phyloP scores from a whole-genome alignment of 2,329 filamentous ascomycete species.

The Alternaria triticimaculans region DNA sequence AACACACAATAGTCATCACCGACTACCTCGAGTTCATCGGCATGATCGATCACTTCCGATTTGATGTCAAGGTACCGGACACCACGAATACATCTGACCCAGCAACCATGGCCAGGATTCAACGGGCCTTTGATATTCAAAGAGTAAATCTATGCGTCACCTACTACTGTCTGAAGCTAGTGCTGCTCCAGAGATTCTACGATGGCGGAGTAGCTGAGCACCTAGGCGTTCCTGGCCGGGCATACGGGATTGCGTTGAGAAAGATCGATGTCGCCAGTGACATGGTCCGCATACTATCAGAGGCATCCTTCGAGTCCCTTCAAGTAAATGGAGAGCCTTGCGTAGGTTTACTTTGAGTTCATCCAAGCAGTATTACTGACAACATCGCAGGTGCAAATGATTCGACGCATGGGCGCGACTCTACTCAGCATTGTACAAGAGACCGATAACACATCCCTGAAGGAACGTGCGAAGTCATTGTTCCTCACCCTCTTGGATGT shows the following conservation, averaged over 20 bases:
- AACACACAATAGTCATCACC: background rate
- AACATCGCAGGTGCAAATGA: background rate
- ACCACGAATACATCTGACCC: background rate
- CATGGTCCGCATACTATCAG: background rate
- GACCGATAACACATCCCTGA: background rate
- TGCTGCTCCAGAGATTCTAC: background rate
- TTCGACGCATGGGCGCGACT: background rate
- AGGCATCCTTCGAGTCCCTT: background rate
- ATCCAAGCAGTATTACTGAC: background rate
- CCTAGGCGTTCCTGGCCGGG: background rate
- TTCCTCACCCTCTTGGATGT: background rate
- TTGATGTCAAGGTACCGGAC: background rate
- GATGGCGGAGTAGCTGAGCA: background rate
- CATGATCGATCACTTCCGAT: background rate
- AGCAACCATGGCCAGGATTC: background rate
- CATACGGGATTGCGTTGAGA: background rate
- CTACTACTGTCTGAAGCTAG: background rate
- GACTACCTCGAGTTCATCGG: background rate
- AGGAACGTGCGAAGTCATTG: background rate
- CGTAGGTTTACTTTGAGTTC: background rate
- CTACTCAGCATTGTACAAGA: background rate
- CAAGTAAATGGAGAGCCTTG: background rate
- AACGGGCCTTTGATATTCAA: background rate
- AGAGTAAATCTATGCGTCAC: background rate
- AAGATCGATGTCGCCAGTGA: background rate